A percentile compares a stretch with the other conserved stretches of the same genome.
phyloP scores from a whole-genome alignment of 2,329 filamentous ascomycete genomes.

The Madurella mycetomatis region DNA sequence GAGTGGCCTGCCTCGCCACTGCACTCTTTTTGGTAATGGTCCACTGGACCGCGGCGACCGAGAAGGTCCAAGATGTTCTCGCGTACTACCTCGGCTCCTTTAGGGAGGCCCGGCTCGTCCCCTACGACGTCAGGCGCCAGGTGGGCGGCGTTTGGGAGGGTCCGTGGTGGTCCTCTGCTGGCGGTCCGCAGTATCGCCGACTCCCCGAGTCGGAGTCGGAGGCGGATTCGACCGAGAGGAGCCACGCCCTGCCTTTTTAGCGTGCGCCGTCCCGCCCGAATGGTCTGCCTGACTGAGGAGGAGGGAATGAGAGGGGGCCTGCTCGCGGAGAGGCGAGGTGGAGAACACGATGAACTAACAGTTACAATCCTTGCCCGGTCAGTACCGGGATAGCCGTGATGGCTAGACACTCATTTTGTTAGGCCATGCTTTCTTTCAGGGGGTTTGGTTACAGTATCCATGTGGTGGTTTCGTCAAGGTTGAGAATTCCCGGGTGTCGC shows the following conservation, averaged over 20 bases:
- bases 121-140: not conserved
- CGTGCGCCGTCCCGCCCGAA: not conserved
- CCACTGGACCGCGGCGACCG: not conserved
- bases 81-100: not conserved
- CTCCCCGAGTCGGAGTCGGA: constrained; percentile 5
- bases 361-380: too few species aligned
- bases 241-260: constrained; percentile 4
- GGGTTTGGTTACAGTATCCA: too few species aligned
- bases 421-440: too few species aligned
- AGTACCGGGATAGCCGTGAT: too few species aligned
- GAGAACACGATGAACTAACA: too few species aligned
- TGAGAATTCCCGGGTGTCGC: too few species aligned
- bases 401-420: too few species aligned
- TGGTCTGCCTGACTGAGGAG: not conserved
- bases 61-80: not conserved
- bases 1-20: not conserved
- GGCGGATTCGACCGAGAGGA: not conserved
- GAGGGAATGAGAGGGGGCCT: too few species aligned
- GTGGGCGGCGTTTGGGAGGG: constrained; percentile 6
- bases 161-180: not conserved
- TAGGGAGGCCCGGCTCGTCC: not conserved
- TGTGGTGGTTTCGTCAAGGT: too few species aligned
- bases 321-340: too few species aligned
- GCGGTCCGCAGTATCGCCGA: not conserved
- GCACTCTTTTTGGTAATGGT: not conserved